Percentiles rank a stretch among this genome's conserved stretches.
Evolutionary conservation across 2,329 filamentous ascomycete species (phyloP).

Genomic region (Cytospora schulzeri): DNA sequence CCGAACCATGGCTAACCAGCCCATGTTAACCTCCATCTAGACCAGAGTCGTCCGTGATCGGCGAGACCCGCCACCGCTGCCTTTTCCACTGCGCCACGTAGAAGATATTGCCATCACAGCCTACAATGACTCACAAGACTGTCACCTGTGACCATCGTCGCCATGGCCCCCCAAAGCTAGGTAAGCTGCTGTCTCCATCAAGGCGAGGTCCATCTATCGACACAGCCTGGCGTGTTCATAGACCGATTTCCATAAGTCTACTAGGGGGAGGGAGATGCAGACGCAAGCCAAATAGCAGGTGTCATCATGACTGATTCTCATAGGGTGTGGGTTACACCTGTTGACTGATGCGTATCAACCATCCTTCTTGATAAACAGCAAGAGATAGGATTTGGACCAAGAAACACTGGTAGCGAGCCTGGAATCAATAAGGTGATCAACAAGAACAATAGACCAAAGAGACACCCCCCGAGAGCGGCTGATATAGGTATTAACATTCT

Average conservation of each 20-base stretch:
- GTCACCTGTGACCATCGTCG: background rate
- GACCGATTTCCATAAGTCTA: background rate
- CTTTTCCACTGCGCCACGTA: background rate
- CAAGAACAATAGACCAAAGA: background rate
- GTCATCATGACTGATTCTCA: background rate
- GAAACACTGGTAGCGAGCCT: conserved; percentile 5
- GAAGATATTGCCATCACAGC: background rate
- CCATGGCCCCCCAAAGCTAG: background rate
- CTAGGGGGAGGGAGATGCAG: background rate
- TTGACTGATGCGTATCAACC: conserved; percentile 31
- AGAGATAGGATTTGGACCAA: background rate
- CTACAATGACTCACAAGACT: background rate
- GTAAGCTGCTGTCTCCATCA: background rate
- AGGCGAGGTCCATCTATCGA: background rate
- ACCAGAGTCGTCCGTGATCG: background rate
- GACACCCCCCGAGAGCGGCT: background rate
- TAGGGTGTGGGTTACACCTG: background rate
- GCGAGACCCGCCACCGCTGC: background rate
- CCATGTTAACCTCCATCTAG: background rate
- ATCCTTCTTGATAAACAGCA: conserved; percentile 31
- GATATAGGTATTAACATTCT: conserved; percentile 14
- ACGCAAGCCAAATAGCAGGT: background rate
- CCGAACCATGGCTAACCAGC: background rate
- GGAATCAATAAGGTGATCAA: background rate
- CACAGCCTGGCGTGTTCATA: background rate